Evolutionary conservation across 495 filamentous ascomycete species (phyloP).

Genomic region (Lophiotrema nucula): DNA sequence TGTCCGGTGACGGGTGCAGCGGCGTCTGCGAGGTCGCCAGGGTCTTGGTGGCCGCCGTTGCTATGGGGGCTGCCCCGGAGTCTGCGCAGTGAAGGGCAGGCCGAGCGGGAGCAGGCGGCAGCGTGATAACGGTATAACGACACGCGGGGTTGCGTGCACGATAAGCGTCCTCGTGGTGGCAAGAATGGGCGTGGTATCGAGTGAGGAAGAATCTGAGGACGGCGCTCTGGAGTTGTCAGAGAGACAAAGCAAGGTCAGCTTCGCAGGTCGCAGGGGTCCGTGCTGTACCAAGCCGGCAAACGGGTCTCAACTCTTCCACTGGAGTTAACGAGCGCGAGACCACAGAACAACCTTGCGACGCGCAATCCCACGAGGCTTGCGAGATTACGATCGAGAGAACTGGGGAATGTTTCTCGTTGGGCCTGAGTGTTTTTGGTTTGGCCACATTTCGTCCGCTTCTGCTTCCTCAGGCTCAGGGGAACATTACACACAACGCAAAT

Average conservation of each 20-base stretch:
- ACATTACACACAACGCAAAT: slow-evolving; percentile 6
- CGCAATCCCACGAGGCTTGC: not conserved
- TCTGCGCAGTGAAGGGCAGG: not conserved
- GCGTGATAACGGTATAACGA: slow-evolving; percentile 2
- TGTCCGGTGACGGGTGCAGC: slow-evolving; percentile 14
- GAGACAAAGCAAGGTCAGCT: slow-evolving; percentile 29
- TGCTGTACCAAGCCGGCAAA: slow-evolving; percentile 14
- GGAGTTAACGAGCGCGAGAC: not conserved
- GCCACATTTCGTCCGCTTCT: not conserved
- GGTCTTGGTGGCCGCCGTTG: slow-evolving; percentile 7
- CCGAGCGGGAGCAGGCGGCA: not conserved
- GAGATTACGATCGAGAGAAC: too few species aligned
- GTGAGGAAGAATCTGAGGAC: slow-evolving; percentile 16
- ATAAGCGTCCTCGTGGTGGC: slow-evolving; percentile 10
- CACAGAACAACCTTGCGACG: not conserved
- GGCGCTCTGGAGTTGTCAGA: slow-evolving; percentile 21
- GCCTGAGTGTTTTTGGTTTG: not conserved
- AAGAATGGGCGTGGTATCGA: slow-evolving; percentile 25
- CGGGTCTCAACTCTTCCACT: not conserved
- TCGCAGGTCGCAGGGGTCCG: slow-evolving; percentile 3
- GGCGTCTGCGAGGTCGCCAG: not conserved
- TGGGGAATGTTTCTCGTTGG: too few species aligned
- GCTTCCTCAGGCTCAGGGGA: slow-evolving; percentile 12
- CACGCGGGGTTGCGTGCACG: not conserved
- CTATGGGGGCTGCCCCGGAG: not conserved